phyloP scores from a whole-genome alignment of 1,284 basidiomycete species.

The Microbotryomycetes sp. region DNA sequence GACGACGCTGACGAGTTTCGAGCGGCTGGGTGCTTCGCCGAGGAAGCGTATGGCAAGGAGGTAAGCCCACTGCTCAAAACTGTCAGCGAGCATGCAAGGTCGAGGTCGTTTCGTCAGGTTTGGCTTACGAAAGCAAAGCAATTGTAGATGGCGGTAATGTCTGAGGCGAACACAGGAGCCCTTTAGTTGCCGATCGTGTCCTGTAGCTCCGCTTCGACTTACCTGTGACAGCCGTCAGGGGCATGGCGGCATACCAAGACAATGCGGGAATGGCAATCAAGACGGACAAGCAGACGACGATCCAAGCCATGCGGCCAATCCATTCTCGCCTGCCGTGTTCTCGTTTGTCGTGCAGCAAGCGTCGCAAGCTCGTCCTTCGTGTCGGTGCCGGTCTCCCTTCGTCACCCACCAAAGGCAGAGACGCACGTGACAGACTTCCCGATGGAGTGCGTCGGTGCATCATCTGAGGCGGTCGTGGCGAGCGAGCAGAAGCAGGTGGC shows the following conservation, averaged over 20 bases:
- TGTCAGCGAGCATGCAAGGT: neutral
- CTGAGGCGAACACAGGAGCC: neutral
- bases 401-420: neutral
- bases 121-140: slow-evolving; percentile 27
- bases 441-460: neutral
- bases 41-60: slow-evolving; percentile 34
- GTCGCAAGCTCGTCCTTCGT: slow-evolving; percentile 11
- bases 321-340: slow-evolving; percentile 2
- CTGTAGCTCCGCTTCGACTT: neutral
- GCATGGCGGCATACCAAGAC: slow-evolving; percentile 33
- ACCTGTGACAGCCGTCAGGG: slow-evolving; percentile 28
- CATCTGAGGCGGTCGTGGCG: neutral
- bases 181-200: neutral
- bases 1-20: slow-evolving; percentile 58
- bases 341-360: neutral
- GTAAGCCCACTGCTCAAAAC: slow-evolving; percentile 32
- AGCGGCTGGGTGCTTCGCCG: slow-evolving; percentile 45
- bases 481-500: neutral
- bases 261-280: slow-evolving; percentile 33
- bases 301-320: slow-evolving; percentile 12
- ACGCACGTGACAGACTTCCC: neutral
- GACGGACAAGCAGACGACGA: slow-evolving; percentile 21
- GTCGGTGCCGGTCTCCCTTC: slow-evolving; percentile 2
- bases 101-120: too few relatives aligned
- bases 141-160: slow-evolving; percentile 37